phyloP scores from a whole-genome alignment of 768 basidiomycete species.

The Pleurotus giganteus region DNA sequence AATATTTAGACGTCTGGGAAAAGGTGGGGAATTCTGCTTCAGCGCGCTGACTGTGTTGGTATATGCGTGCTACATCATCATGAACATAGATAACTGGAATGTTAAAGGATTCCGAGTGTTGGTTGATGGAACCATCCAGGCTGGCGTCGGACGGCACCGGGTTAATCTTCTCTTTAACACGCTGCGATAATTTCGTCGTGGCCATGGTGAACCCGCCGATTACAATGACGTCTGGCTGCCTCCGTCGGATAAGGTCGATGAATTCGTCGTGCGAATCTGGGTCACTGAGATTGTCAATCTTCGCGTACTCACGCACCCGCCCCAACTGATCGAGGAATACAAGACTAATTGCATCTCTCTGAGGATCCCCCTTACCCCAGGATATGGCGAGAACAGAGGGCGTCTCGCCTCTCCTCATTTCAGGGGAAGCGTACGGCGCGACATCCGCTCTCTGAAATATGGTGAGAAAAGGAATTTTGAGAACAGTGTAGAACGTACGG shows the following conservation, averaged over 20 bases:
- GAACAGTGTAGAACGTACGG: constrained; percentile 43
- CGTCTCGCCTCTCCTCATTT: constrained; percentile 67
- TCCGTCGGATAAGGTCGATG: constrained; percentile 73
- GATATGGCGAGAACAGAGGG: constrained; percentile 86
- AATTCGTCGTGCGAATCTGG: constrained; percentile 69
- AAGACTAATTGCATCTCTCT: constrained; percentile 82
- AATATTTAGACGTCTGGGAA: constrained; percentile 82
- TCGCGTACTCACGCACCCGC: constrained; percentile 84
- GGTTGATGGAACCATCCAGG: constrained; percentile 20
- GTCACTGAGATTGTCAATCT: constrained; percentile 85
- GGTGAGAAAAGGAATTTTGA: constrained; percentile 2
- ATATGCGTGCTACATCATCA: constrained; percentile 92
- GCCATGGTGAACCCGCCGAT: constrained; percentile 87
- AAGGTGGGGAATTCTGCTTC: constrained; percentile 79
- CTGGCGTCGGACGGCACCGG: constrained; percentile 22
- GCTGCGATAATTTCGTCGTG: constrained; percentile 66
- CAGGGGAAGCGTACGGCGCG: constrained; percentile 64
- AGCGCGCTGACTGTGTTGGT: constrained; percentile 87
- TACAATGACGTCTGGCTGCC: constrained; percentile 85
- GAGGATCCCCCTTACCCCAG: constrained; percentile 94
- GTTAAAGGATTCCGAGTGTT: constrained; percentile 46
- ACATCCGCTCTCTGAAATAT: constrained; percentile 73
- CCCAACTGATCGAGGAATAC: constrained; percentile 89
- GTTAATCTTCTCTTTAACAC: constrained; percentile 57
- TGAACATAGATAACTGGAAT: constrained; percentile 80